These are phyloP conservation scores for Ailanthus altissimus DNA, from an alignment of 345 rosid species.

Conservation along the genomic window DNA sequence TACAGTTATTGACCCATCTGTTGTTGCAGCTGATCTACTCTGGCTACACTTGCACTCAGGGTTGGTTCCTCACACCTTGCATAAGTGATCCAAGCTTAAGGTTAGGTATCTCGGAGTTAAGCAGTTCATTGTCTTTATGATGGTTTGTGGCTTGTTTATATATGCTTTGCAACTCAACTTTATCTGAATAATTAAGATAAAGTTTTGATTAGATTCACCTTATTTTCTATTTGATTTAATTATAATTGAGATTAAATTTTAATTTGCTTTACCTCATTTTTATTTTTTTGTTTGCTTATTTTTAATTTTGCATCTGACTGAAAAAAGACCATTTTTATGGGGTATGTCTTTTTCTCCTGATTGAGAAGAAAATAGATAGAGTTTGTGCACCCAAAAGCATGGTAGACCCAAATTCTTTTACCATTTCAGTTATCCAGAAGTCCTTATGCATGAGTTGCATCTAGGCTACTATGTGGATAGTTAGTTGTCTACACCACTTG, in stretches of 20 bases:
- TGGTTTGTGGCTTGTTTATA: not conserved
- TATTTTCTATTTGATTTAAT: too few species aligned
- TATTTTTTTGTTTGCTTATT: not conserved
- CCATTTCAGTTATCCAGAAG: not conserved
- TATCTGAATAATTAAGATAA: not conserved
- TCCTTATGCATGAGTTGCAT: not conserved
- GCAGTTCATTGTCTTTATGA: conserved; percentile 1
- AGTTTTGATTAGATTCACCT: not conserved
- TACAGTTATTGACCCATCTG: conserved; percentile 19
- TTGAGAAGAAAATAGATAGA: not conserved
- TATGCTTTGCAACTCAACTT: not conserved
- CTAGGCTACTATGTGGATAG: not conserved
- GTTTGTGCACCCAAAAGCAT: not conserved
- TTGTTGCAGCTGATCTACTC: conserved; percentile 82
- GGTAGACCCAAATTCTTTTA: not conserved
- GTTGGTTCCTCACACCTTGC: conserved; percentile 98
- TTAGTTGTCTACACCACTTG: not conserved
- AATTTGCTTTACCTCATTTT: not conserved
- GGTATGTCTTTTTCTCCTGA: not conserved
- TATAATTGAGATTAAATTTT: conserved; percentile 2
- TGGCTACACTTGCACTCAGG: conserved; percentile 88
- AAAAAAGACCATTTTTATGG: not conserved
- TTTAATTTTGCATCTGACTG: not conserved
- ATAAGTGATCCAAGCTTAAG: conserved; percentile 81
- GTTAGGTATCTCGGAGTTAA: conserved; percentile 39